Base-by-base conservation (phyloP, 2,329 filamentous ascomycete species). In the Davidsoniella eucalypti region DNA sequence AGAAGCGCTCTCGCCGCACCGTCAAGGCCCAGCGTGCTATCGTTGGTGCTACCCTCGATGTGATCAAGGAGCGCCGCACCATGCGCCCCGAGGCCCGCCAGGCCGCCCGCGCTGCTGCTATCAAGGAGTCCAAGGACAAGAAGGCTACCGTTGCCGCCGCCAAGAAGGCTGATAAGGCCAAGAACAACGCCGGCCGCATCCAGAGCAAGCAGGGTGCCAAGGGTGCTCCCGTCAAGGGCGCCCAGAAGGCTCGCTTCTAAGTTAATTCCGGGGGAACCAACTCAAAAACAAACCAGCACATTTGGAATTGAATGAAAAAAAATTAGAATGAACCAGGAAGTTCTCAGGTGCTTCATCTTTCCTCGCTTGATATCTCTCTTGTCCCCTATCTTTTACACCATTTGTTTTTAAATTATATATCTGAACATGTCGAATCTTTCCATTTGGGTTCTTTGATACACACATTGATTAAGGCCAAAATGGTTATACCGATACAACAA, bases 141-240 rank as follows among this genome's bases (percentile, higher is more conserved):
- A 94, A 93, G 78, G 74, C 81, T 59, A 87, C 80, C 57, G 77
- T 80, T 56, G 82, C 86, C 71, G 84, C 80, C 68, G 81, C 80
- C 69, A 98, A 96, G 87, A 98, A 96, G 85, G 84, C 86, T 54
- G 88, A 96, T 74, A 98, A 98, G 87, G 92, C 92, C 64, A 96
- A 96, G 85, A 88, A 87, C 65, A 78, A 87, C 74, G 75, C 77
- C 60, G 69, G 71, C 64, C 81, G 84, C 69, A 85, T 94, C 68
- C 75, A 82, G 69, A 88, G 87, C 81, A 98, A 98, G 85, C 87
- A 94, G 79, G 87, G 87, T 65, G 82, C 87, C 59, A 94, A 94
- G 81, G 92, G 92, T 64, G 79, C 87, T 61, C 79, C 77, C 62
- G 70, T 74, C 66, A 95, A 95, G 84, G 81, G 87, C 62, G 76